Percentiles rank a stretch among this genome's conserved stretches.
Conservation (phyloP, 2,329 filamentous ascomycete species). For the Fusarium sp. region DNA sequence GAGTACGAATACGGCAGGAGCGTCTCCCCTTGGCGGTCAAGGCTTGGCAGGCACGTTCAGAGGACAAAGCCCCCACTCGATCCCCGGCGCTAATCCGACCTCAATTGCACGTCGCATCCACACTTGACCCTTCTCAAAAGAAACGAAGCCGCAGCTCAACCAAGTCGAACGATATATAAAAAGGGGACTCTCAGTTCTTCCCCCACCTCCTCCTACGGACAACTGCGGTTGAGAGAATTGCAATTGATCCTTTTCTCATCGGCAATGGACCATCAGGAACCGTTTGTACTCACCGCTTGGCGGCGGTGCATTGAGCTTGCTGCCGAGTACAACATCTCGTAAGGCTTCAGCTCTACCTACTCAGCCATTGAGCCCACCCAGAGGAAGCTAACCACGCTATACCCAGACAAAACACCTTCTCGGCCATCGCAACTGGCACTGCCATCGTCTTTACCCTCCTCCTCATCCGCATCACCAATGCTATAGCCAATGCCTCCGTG, state of each 20-base stretch:
- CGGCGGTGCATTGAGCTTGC: constrained; percentile 34
- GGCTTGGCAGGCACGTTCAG: constrained; percentile 35
- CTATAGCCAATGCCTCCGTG: constrained; percentile 34
- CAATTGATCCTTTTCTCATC: neutral
- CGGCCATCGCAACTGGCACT: constrained; percentile 43
- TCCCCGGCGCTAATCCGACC: constrained; percentile 13
- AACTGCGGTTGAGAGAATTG: neutral
- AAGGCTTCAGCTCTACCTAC: constrained; percentile 8
- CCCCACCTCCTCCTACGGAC: neutral
- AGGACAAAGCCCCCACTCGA: constrained; percentile 22
- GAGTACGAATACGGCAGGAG: constrained; percentile 40
- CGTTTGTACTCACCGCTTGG: constrained; percentile 34
- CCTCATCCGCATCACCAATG: constrained; percentile 44
- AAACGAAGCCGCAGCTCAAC: constrained; percentile 4
- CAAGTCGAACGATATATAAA: constrained; percentile 28
- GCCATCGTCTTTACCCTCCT: constrained; percentile 46
- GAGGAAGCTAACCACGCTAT: constrained; percentile 7
- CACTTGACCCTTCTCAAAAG: constrained; percentile 6
- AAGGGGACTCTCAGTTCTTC: constrained; percentile 15
- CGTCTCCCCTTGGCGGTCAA: constrained; percentile 16
- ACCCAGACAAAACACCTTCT: constrained; percentile 42
- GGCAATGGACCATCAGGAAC: constrained; percentile 34
- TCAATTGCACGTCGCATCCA: constrained; percentile 21
- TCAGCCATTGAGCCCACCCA: constrained; percentile 11
- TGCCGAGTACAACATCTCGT: constrained; percentile 41